phyloP scores from a whole-genome alignment of 2,329 filamentous ascomycete genomes.

The Arachnomyces sp. region DNA sequence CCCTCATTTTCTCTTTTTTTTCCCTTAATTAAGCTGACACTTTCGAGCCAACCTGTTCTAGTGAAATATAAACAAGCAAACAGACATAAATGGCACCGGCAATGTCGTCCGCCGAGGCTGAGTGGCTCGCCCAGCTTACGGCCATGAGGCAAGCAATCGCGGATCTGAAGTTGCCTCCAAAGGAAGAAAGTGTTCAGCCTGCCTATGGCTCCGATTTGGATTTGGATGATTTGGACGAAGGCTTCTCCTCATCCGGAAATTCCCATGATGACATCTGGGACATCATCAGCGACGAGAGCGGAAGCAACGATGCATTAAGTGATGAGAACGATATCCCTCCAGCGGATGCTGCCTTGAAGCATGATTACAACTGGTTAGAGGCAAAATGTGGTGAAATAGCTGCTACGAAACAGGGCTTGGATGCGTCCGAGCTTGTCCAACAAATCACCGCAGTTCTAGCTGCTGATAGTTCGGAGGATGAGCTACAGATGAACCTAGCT shows the following conservation, averaged over 20 bases:
- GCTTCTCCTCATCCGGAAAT: constrained; percentile 46
- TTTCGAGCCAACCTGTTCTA: background rate
- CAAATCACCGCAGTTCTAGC: constrained; percentile 69
- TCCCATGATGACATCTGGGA: constrained; percentile 81
- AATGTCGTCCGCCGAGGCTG: constrained; percentile 23
- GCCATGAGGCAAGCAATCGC: constrained; percentile 82
- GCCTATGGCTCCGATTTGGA: constrained; percentile 48
- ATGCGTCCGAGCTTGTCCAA: constrained; percentile 61
- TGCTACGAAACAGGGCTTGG: constrained; percentile 55
- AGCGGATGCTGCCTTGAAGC: constrained; percentile 21
- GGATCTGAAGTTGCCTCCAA: constrained; percentile 53
- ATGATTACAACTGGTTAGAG: constrained; percentile 62
- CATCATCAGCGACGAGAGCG: constrained; percentile 61
- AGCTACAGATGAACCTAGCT: constrained; percentile 81
- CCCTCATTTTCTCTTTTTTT: too few relatives aligned
- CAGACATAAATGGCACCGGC: background rate
- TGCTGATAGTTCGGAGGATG: constrained; percentile 65
- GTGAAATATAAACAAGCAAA: background rate
- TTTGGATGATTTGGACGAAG: constrained; percentile 54
- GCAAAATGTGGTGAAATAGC: constrained; percentile 61
- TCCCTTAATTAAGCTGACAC: too few relatives aligned
- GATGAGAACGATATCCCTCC: constrained; percentile 50
- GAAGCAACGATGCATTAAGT: constrained; percentile 57
- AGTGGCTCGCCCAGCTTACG: constrained; percentile 79
- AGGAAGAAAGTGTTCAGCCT: constrained; percentile 32